Evolutionary conservation across 2,329 filamentous ascomycete genomes (phyloP), one percentile per base, ranked within the genome.

Genomic region (Curvularia sp.): DNA sequence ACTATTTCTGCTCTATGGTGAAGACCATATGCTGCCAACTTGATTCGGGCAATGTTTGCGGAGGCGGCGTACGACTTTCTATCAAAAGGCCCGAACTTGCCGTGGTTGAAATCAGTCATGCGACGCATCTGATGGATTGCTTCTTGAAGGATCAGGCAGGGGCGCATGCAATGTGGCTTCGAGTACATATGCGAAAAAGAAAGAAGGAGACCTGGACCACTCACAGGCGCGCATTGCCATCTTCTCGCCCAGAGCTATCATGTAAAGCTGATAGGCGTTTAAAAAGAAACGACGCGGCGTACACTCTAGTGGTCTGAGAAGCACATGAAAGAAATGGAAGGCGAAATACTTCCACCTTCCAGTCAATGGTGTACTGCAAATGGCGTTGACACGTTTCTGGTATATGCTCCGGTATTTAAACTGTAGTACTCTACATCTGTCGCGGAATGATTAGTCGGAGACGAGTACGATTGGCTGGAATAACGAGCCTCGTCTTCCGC

Each of bases 11-110:
- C 41, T 47, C 55, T 18, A 53, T 33, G 38, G 49, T 59, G 57
- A 57, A 52, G 61, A 57, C 61, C 48, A 57, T 61, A 47, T 57
- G 51, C 55, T 57, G 42, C 53, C 57, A 64, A 60, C 60, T 64
- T 52, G 46, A 38, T 33, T 52, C 51, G 24, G 59, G 35, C 49
- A 55, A 61, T 55, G 48, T 33, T 53, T 47, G 53, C 49, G 49
- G 24, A 50, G 48, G 62, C 57, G 52, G 55, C 51, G 33, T 26
- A 24, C 53, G 33, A 47, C 42, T 47, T 62, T 60, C 13, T 20
- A 35, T 38, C 42, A 59, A 33, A 54, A 56, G 51, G 42, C 20
- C 60, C 56, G 53, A 52, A 43, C 42, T 30, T 30, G 49, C 59
- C 41, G 59, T 43, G 47, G 33, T 57, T 49, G 18, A 31, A 53